Evolutionary conservation across 2,329 filamentous ascomycete species (phyloP).

Genomic region (Monosporascus sp.): DNA sequence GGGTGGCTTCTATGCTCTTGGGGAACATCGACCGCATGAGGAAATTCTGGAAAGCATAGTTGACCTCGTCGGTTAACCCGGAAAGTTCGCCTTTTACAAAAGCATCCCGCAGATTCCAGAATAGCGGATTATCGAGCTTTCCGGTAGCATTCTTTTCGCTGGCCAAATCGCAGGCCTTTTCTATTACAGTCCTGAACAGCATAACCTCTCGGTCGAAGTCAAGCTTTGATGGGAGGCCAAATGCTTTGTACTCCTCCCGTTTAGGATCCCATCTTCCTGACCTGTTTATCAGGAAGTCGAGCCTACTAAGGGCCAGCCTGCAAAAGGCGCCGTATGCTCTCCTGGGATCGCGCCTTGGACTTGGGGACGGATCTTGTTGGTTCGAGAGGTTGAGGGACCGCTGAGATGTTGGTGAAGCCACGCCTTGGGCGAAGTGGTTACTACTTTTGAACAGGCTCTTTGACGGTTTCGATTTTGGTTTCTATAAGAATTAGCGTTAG

Average conservation of each 20-base stretch:
- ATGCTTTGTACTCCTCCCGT: conserved; percentile 24
- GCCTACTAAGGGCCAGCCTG: conserved; percentile 21
- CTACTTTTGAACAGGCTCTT: too few species aligned
- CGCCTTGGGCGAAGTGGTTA: too few species aligned
- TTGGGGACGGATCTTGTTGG: too few species aligned
- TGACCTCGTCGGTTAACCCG: conserved; percentile 54
- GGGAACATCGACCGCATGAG: conserved; percentile 55
- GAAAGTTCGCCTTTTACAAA: conserved; percentile 49
- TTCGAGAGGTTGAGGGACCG: too few species aligned
- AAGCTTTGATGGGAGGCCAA: conserved; percentile 32
- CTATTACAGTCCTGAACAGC: conserved; percentile 41
- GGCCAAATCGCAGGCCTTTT: conserved; percentile 41
- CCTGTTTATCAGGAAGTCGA: conserved; percentile 30
- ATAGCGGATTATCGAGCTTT: conserved; percentile 46
- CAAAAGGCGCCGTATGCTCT: conserved; percentile 20
- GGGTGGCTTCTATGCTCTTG: conserved; percentile 49
- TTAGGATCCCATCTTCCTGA: conserved; percentile 20
- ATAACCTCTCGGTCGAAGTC: conserved; percentile 40
- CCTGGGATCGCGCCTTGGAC: not conserved
- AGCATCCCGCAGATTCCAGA: conserved; percentile 53
- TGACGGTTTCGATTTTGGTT: not conserved
- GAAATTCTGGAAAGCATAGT: conserved; percentile 64
- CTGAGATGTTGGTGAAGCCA: too few species aligned
- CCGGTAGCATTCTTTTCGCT: conserved; percentile 29
- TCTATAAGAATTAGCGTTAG: not conserved